phyloP scores from a whole-genome alignment of 352 stramenopile genomes.

The Phytophthora hybrid region DNA sequence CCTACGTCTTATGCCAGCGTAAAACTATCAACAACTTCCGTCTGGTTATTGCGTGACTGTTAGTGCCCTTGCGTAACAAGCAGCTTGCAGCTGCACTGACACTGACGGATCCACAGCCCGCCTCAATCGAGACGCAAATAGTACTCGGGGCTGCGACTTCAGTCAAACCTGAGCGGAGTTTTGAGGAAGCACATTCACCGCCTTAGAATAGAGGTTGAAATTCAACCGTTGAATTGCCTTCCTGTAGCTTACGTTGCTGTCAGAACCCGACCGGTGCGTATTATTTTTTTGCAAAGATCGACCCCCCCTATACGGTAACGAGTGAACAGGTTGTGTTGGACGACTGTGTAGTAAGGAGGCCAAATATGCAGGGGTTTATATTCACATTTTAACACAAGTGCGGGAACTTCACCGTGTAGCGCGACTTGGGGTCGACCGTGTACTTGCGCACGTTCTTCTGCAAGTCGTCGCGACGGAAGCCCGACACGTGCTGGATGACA shows the following conservation, averaged over 20 bases:
- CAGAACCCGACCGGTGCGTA: too few species aligned
- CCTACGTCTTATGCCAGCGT: background rate
- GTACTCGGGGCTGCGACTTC: background rate
- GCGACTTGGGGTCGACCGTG: conserved; percentile 74
- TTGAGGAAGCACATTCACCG: too few species aligned
- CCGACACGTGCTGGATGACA: conserved; percentile 79
- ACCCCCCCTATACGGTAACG: too few species aligned
- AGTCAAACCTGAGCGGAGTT: too few species aligned
- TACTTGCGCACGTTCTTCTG: conserved; percentile 89
- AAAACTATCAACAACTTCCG: background rate
- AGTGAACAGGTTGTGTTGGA: too few species aligned
- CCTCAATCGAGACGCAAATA: background rate
- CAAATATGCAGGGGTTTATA: conserved; percentile 19
- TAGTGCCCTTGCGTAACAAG: background rate
- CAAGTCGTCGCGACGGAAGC: conserved; percentile 75
- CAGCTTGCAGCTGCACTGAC: background rate
- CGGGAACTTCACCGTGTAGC: conserved; percentile 84
- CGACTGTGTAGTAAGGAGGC: background rate
- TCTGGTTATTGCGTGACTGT: background rate
- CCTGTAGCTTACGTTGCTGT: too few species aligned
- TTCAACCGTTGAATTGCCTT: too few species aligned
- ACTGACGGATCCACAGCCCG: too few species aligned
- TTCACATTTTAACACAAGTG: conserved; percentile 51
- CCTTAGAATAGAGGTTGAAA: too few species aligned
- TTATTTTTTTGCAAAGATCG: too few species aligned